Evolutionary conservation across 2,329 filamentous ascomycete genomes (phyloP).

Genomic region (Leptographium radiaticola): DNA sequence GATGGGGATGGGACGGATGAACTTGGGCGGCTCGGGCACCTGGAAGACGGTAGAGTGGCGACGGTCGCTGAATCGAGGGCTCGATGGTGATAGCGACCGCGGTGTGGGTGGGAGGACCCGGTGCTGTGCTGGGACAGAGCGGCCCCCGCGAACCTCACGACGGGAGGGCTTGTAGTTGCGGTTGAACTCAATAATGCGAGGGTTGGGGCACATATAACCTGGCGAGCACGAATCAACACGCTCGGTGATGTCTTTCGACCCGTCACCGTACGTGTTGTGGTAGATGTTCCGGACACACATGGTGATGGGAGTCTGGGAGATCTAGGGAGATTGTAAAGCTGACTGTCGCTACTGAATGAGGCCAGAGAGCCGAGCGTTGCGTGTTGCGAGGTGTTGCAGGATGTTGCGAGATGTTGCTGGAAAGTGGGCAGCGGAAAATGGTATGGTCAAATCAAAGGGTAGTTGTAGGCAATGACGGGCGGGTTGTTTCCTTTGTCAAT

Average conservation of each 20-base stretch:
- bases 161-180: constrained; percentile 6
- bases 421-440: not conserved
- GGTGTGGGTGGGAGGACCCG: not conserved
- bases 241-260: constrained; percentile 18
- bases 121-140: too few relatives aligned
- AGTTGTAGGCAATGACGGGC: too few relatives aligned
- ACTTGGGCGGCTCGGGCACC: constrained; percentile 7
- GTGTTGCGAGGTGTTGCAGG: not conserved
- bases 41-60: constrained; percentile 7
- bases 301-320: constrained; percentile 10
- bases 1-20: constrained; percentile 12
- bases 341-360: not conserved
- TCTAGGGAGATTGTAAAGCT: too few relatives aligned
- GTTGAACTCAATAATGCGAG: constrained; percentile 11
- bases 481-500: constrained; percentile 14
- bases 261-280: constrained; percentile 21
- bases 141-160: not conserved
- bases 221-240: constrained; percentile 17
- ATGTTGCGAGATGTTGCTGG: not conserved
- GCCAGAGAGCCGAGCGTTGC: not conserved
- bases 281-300: constrained; percentile 22
- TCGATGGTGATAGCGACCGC: constrained; percentile 5
- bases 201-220: constrained; percentile 16
- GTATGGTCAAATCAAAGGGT: not conserved
- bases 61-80: constrained; percentile 4